Conservation (phyloP, 176 grass and related monocot genomes). For the Aegilops tauschii region DNA sequence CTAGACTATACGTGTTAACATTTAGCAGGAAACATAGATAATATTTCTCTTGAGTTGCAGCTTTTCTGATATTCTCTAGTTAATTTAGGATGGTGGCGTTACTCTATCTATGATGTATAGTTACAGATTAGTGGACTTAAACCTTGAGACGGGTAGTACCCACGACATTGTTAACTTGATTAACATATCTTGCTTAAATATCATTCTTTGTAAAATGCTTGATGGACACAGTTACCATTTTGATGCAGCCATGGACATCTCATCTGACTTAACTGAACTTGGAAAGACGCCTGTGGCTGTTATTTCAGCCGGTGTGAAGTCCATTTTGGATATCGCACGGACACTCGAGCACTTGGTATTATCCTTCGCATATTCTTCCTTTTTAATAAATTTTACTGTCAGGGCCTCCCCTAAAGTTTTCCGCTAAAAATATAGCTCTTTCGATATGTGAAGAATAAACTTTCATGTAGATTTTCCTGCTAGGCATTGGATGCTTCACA, state of each 20-base stretch:
- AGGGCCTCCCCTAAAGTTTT: neutral
- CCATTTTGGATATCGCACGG: constrained; percentile 91
- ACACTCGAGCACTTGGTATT: constrained; percentile 92
- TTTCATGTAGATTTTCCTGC: constrained; percentile 14
- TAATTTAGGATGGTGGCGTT: neutral
- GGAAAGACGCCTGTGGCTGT: constrained; percentile 85
- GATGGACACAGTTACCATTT: neutral
- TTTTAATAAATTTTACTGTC: neutral
- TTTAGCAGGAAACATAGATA: neutral
- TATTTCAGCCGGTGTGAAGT: constrained; percentile 92
- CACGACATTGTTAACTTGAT: neutral
- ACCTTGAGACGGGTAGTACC: neutral
- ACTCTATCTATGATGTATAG: neutral
- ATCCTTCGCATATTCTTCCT: neutral
- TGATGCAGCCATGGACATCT: constrained; percentile 92
- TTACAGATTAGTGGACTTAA: neutral
- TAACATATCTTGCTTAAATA: neutral
- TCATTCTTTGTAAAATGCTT: neutral
- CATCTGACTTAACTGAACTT: constrained; percentile 91
- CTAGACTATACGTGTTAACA: neutral
- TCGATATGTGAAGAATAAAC: neutral
- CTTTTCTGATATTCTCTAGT: neutral
- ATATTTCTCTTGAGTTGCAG: neutral
- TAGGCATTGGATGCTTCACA: neutral
- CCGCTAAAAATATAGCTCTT: neutral